Conservation (phyloP, 2,329 filamentous ascomycete species). For the Exophiala bonariae region DNA sequence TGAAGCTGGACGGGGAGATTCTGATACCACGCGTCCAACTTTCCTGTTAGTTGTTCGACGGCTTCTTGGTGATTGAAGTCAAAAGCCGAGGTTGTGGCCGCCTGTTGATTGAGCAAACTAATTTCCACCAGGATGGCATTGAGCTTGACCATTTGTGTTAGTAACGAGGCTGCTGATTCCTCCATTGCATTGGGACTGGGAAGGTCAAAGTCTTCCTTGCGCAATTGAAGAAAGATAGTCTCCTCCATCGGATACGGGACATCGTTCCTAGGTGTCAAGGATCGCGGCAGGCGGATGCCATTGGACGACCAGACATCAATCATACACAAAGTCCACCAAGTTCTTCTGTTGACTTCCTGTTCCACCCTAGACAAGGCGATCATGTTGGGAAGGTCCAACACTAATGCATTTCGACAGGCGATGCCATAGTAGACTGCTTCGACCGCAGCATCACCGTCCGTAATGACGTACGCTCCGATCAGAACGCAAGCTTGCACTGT, state of each 20-base stretch:
- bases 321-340: slow-evolving; percentile 45
- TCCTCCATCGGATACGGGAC: slow-evolving; percentile 41
- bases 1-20: slow-evolving; percentile 37
- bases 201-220: slow-evolving; percentile 6
- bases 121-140: slow-evolving; percentile 42
- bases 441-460: slow-evolving; percentile 29
- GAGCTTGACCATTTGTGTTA: slow-evolving; percentile 39
- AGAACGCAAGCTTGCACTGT: slow-evolving; percentile 44
- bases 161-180: slow-evolving; percentile 13
- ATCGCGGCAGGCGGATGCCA: slow-evolving; percentile 36
- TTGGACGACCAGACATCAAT: slow-evolving; percentile 43
- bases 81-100: slow-evolving; percentile 26
- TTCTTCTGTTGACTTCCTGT: slow-evolving; percentile 38
- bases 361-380: slow-evolving; percentile 31
- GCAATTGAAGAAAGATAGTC: slow-evolving; percentile 32
- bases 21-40: slow-evolving; percentile 39
- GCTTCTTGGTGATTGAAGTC: slow-evolving; percentile 8
- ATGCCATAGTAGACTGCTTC: slow-evolving; percentile 42
- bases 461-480: slow-evolving; percentile 38
- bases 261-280: slow-evolving; percentile 30
- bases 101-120: slow-evolving; percentile 39
- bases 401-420: slow-evolving; percentile 38
- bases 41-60: slow-evolving; percentile 33
- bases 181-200: slow-evolving; percentile 10
- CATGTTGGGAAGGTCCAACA: slow-evolving; percentile 38